Percentiles rank a stretch among this genome's conserved stretches.
Evolutionary conservation across 1,139 yeast genomes (phyloP).

Genomic region (Geotrichum klebahnii): DNA sequence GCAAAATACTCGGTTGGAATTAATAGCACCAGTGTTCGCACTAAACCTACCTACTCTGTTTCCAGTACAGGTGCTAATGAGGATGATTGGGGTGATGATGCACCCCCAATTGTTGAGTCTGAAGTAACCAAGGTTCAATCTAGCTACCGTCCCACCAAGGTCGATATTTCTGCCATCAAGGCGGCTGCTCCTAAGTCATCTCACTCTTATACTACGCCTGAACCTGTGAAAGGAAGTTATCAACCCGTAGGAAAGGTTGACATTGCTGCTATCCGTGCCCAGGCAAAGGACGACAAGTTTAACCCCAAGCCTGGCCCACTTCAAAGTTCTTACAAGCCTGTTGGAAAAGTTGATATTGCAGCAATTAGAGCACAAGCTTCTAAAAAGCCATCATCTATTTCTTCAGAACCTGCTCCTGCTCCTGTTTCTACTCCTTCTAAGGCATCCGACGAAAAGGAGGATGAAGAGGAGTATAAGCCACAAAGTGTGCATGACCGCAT

Average conservation of each 20-base stretch:
- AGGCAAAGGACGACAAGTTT: conserved; percentile 36
- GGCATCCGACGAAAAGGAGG: conserved; percentile 17
- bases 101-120: conserved; percentile 39
- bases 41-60: conserved; percentile 38
- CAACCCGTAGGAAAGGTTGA: conserved; percentile 59
- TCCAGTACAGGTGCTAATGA: conserved; percentile 40
- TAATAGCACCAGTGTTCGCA: conserved; percentile 34
- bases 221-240: conserved; percentile 48
- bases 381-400: conserved; percentile 21
- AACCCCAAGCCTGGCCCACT: conserved; percentile 32
- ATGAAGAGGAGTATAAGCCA: conserved; percentile 37
- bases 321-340: conserved; percentile 48
- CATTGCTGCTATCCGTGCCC: conserved; percentile 45
- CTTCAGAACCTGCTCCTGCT: conserved; percentile 9
- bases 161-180: conserved; percentile 45
- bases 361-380: conserved; percentile 45
- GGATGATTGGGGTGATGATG: conserved; percentile 60
- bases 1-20: conserved; percentile 72
- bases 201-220: conserved; percentile 25
- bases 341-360: conserved; percentile 55
- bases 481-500: conserved; percentile 47
- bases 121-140: conserved; percentile 54
- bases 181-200: conserved; percentile 34
- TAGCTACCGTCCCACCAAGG: conserved; percentile 66
- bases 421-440: conserved; percentile 14